Evolutionary conservation across 2,329 filamentous ascomycete genomes (phyloP).

Genomic region (Exserohilum turcica): DNA sequence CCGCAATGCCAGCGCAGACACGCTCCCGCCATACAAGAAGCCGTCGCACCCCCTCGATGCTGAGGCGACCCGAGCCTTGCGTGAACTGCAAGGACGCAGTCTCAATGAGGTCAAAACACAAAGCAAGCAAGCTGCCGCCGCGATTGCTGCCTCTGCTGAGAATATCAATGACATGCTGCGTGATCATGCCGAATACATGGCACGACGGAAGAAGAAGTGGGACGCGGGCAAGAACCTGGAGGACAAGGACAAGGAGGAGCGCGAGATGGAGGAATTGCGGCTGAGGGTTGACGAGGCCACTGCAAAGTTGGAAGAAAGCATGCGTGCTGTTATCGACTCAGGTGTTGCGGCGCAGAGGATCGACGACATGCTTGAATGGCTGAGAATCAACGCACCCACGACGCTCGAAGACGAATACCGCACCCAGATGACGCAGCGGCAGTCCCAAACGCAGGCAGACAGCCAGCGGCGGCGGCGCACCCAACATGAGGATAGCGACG

Average conservation of each 20-base stretch:
- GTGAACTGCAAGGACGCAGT: slow-evolving; percentile 51
- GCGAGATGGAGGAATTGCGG: slow-evolving; percentile 47
- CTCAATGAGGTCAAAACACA: slow-evolving; percentile 56
- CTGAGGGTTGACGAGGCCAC: slow-evolving; percentile 59
- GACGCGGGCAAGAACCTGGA: slow-evolving; percentile 45
- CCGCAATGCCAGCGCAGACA: slow-evolving; percentile 16
- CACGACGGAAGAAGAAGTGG: slow-evolving; percentile 40
- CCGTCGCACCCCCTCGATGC: slow-evolving; percentile 58
- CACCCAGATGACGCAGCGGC: slow-evolving; percentile 44
- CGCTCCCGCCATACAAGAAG: slow-evolving; percentile 59
- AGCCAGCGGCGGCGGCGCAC: slow-evolving; percentile 28
- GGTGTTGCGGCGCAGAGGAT: slow-evolving; percentile 54
- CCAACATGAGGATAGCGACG: slow-evolving; percentile 20
- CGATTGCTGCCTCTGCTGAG: slow-evolving; percentile 57
- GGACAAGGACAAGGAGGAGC: slow-evolving; percentile 47
- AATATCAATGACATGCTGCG: slow-evolving; percentile 62
- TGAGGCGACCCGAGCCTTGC: slow-evolving; percentile 54
- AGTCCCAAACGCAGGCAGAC: slow-evolving; percentile 30
- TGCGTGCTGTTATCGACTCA: slow-evolving; percentile 64
- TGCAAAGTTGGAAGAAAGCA: slow-evolving; percentile 60
- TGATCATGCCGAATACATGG: slow-evolving; percentile 46
- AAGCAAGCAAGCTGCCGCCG: slow-evolving; percentile 52
- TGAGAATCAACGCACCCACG: slow-evolving; percentile 47
- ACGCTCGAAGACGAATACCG: slow-evolving; percentile 36
- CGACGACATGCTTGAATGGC: slow-evolving; percentile 50